Conservation (phyloP, 176 grass and related monocot species). For the Tuctoria greenei region DNA sequence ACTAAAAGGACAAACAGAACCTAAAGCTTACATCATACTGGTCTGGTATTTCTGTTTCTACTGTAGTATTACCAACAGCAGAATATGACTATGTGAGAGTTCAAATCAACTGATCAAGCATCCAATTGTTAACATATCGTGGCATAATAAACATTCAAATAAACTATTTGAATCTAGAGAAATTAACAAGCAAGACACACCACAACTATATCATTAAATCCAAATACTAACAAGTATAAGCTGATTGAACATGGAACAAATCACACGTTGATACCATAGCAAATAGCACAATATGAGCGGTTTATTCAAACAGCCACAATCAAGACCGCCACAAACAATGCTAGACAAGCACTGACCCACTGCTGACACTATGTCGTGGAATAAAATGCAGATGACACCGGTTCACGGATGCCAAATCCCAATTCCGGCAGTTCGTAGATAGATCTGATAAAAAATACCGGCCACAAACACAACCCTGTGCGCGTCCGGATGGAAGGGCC, state of each 20-base stretch:
- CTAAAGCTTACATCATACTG: neutral
- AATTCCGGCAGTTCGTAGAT: neutral
- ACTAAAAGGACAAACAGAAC: neutral
- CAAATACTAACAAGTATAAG: neutral
- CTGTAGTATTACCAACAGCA: neutral
- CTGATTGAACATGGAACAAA: neutral
- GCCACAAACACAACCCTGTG: neutral
- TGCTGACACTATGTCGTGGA: neutral
- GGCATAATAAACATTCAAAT: neutral
- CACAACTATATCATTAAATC: neutral
- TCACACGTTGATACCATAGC: neutral
- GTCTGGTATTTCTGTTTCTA: neutral
- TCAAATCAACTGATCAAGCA: neutral
- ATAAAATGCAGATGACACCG: neutral
- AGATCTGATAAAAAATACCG: neutral
- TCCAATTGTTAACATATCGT: neutral
- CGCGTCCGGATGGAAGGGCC: too few species aligned
- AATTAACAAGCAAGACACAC: neutral
- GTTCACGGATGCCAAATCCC: neutral
- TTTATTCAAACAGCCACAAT: neutral
- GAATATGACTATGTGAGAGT: neutral
- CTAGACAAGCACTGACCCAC: neutral
- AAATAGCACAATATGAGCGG: neutral
- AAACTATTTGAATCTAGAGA: neutral
- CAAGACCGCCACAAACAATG: neutral